Base-by-base conservation (phyloP, 495 filamentous ascomycete species). In the Podospora fimiseda region DNA sequence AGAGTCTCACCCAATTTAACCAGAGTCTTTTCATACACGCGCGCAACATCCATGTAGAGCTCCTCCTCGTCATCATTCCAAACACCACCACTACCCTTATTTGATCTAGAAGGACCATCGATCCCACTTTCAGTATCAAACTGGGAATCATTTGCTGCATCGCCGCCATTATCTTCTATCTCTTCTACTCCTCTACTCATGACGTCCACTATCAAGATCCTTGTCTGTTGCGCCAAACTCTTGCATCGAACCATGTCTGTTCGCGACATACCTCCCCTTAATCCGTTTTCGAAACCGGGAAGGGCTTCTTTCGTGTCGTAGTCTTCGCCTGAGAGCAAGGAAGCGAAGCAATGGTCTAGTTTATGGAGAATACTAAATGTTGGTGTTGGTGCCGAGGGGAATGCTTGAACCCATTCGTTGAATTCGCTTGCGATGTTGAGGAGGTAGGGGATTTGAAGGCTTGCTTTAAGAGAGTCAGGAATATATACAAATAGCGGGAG, bases 231-330 rank as follows among this genome's bases (percentile, higher is more conserved):
- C 2, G 88, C 86, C 19, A 91, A 62, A 58, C 86, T 84, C 64
- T 84, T 87, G 48, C 89, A 84, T 37, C 90, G 78, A 15, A 96
- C 87, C 74, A 89, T 93, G 63, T 95, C 87, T 0, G 86, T 89
- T 46, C 74, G 79, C 63, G 80, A 83, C 58, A 79, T 64, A 8
- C 74, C 77, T 2, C 43, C 60, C 21, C 67, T 53, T 5, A 78
- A 75, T 20, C 78, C 73, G 50, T 78, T 72, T 49, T 78, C 77
- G 55, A 88, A 86, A 0, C 89, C 89, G 0, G 87, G 82, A 2
- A 95, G 70, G 0, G 73, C 59, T 9, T 79, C 77, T 1, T 82
- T 80, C 0, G 82, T 85, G 14, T 87, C 77, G 14, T 80, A 67
- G 62, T 94, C 81, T 37, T 75, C 67, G 3, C 87, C 87, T 14